Evolutionary conservation across 78 protist species (phyloP), one percentile per base, ranked within the genome.

Genomic region (Emiliania huxleyi): DNA sequence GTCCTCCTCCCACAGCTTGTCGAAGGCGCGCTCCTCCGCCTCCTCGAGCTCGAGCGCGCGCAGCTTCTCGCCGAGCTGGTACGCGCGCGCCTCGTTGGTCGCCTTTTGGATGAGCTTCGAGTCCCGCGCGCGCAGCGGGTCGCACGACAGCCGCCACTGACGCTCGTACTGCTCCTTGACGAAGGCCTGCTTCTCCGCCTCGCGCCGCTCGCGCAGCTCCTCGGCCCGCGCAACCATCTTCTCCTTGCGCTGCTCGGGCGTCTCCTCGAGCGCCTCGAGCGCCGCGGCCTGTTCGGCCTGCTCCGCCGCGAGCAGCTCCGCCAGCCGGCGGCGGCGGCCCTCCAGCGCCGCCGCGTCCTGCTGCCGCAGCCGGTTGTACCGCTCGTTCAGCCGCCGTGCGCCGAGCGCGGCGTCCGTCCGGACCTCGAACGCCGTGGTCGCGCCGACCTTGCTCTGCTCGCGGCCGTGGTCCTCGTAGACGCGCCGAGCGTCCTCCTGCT

Each of bases 201-300:
- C 85, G n/a, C 85, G 85, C 45, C 40, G 37, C 26, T 75, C n/a
- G 55, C 55, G 4, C 23, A 48, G 11, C 4, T 12, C 4, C 4
- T 48, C 55, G 4, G 55, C 55, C 23, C 11, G 11, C 55, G 11
- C 55, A 12, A 11, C 55, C 55, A 48, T 48, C 55, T 4, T 4
- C 11, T 26, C 22, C 25, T 40, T 85, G 44, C 69, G 40, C 15
- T 45, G 93, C 35, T 69, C 55, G 23, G 23, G 4, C 55, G 55
- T 11, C 55, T 4, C 55, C 93, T 81, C 98, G 18, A 38, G 97
- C 0, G 94, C 98, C 3, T 97, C 98, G 1, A 73, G 95, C 1
- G 11, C 97, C n/a, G 49, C 96, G 0, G 42, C 97, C 29, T 98
- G 97, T 87, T 96, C 98, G 25, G 98, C 98, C 18, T 97, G 98